A percentile compares a stretch with the other conserved stretches of the same genome.
phyloP scores from a whole-genome alignment of 768 basidiomycete genomes.

The Lentinula raphanica region DNA sequence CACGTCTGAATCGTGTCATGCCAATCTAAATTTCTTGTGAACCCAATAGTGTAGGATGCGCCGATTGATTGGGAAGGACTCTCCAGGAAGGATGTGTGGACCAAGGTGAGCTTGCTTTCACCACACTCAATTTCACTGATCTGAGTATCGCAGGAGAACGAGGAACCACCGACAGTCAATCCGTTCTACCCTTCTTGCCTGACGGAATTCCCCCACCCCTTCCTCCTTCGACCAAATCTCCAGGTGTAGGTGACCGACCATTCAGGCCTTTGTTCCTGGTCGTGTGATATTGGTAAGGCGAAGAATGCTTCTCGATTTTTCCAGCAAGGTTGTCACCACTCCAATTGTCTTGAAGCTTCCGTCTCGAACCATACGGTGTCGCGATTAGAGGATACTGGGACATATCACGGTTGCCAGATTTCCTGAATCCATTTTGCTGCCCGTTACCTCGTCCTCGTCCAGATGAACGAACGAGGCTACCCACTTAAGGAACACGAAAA shows the following conservation, averaged over 20 bases:
- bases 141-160: too few relatives aligned
- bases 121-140: too few relatives aligned
- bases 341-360: conserved; percentile 89
- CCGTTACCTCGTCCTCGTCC: conserved; percentile 94
- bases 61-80: too few relatives aligned
- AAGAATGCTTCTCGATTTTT: conserved; percentile 95
- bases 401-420: conserved; percentile 97
- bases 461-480: conserved; percentile 98
- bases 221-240: too few relatives aligned
- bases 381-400: conserved; percentile 94
- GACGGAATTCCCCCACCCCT: too few relatives aligned
- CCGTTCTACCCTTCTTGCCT: too few relatives aligned
- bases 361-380: conserved; percentile 83
- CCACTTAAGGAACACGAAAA: conserved; percentile 99
- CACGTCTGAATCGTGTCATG: too few relatives aligned
- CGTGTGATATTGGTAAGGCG: conserved; percentile 74
- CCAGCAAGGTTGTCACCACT: conserved; percentile 80
- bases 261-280: conserved; percentile 73
- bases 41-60: too few relatives aligned
- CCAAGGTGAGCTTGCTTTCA: too few relatives aligned
- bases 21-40: too few relatives aligned
- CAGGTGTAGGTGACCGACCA: conserved; percentile 43
- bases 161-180: too few relatives aligned
- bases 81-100: too few relatives aligned
- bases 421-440: conserved; percentile 95